Base-by-base conservation (phyloP, 306 rosid genomes). In the Acmispon strigosus region DNA sequence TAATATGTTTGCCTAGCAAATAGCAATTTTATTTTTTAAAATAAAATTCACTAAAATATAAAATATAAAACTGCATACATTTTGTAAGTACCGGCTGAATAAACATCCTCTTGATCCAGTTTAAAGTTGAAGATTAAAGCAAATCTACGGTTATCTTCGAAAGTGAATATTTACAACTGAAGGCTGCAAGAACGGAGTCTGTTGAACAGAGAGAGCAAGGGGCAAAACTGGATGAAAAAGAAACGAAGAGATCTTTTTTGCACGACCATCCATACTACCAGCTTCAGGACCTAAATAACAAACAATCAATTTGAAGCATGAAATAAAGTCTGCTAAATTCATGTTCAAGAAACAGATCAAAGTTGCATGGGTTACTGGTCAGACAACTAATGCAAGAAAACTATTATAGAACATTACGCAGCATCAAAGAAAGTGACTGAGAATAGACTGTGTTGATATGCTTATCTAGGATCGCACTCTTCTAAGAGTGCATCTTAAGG, bases 161-260 rank as follows among this genome's bases (percentile, higher is more conserved):
- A 87, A 89, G 82, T 94, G 98, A 78, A 90, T 86, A 76, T 94
- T 94, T 84, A 94, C 86, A 64, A 90, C 97, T 8, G 94, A 74
- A 73, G 97, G 86, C 72, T 89, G 92, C 83, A 87, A 73, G 85
- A 60, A 86, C 53, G 83, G 16, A 32, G 89, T 86, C 82, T 91
- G 96, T 66, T 94, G 97, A 75, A 94, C 80, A 68, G 98, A 90
- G 34, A 94, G 86, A 66, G 92, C 98, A 6, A 94, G 80, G 17
- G 97, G 98, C 79, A 86, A 85, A 89, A 74, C 82, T 73, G 97
- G 98, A 84, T 94, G 98, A 75, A 94, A 94, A 50, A 94, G 79
- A 74, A 94, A 94, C 4, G 95, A 87, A 8, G 92, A 87, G 14
- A 94, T 78, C 81, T 79, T 91, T 71, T 89, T 94, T 1, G 92